Evolutionary conservation across 352 stramenopile genomes (phyloP).

Genomic region (Globisporangium middletonii): DNA sequence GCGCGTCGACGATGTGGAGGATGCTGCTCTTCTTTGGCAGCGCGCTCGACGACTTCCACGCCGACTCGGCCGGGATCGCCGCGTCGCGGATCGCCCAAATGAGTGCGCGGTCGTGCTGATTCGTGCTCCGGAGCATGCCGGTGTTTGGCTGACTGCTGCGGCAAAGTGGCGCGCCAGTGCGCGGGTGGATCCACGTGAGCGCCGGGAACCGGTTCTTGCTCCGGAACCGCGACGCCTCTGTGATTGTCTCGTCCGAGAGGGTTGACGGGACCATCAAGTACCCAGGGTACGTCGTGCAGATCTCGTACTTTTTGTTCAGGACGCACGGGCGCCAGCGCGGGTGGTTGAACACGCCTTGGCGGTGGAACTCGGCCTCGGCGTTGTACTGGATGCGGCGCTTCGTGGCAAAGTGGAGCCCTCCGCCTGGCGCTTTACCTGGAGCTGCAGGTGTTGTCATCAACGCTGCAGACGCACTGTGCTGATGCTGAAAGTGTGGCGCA

Average conservation of each 20-base stretch:
- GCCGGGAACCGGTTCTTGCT: conserved; percentile 74
- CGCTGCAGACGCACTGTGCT: conserved; percentile 30
- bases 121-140: conserved; percentile 91
- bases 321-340: conserved; percentile 56
- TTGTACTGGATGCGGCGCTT: conserved; percentile 76
- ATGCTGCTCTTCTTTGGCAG: conserved; percentile 68
- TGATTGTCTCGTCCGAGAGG: conserved; percentile 65
- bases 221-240: conserved; percentile 57
- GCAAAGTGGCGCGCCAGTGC: conserved; percentile 90
- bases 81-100: conserved; percentile 85
- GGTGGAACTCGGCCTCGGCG: conserved; percentile 44
- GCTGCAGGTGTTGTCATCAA: conserved; percentile 4
- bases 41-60: conserved; percentile 15
- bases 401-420: conserved; percentile 22
- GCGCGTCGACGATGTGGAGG: conserved; percentile 87
- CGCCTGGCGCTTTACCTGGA: conserved; percentile 4
- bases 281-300: conserved; percentile 67
- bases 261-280: conserved; percentile 64
- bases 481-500: conserved; percentile 29
- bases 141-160: conserved; percentile 94
- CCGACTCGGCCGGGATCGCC: conserved; percentile 42
- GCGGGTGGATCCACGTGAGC: conserved; percentile 88
- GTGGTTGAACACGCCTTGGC: conserved; percentile 58
- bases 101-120: conserved; percentile 86
- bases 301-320: conserved; percentile 61